Conservation (phyloP, 345 rosid genomes). For the Conringia planisiliqua region DNA sequence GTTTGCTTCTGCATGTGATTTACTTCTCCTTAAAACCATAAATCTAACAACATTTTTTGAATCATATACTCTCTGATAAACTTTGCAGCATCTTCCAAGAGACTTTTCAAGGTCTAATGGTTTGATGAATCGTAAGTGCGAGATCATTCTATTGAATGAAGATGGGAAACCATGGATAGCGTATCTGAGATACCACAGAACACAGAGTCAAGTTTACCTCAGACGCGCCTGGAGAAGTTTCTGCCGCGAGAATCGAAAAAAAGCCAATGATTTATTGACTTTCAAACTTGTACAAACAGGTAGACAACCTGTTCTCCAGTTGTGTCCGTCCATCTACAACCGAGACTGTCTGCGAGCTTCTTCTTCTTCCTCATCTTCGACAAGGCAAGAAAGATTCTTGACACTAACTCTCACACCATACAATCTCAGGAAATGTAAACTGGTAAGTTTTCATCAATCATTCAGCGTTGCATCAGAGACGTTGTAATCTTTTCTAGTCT, state of each 20-base stretch:
- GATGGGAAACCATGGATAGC: neutral
- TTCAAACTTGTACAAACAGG: neutral
- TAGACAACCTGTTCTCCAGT: conserved; percentile 4
- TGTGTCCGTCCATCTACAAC: neutral
- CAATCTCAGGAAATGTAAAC: neutral
- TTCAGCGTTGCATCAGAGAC: neutral
- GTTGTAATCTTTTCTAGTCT: neutral
- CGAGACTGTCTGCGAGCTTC: neutral
- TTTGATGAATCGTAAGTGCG: neutral
- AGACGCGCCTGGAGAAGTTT: conserved; percentile 17
- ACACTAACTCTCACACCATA: conserved; percentile 1
- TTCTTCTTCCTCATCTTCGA: neutral
- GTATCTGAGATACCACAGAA: neutral
- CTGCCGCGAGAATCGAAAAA: neutral
- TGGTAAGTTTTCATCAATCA: neutral
- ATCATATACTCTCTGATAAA: neutral
- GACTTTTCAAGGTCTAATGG: conserved; percentile 8
- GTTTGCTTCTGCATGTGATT: neutral
- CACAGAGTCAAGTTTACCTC: neutral
- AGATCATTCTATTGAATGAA: conserved; percentile 5
- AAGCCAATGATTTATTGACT: neutral
- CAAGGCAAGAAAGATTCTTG: conserved; percentile 9
- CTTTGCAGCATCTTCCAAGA: neutral
- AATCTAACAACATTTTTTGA: neutral
- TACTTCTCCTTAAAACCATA: neutral